Percentiles rank a stretch among this genome's conserved stretches.
Evolutionary conservation across 2,329 filamentous ascomycete species (phyloP).

Genomic region (Colletotrichum camelliae): DNA sequence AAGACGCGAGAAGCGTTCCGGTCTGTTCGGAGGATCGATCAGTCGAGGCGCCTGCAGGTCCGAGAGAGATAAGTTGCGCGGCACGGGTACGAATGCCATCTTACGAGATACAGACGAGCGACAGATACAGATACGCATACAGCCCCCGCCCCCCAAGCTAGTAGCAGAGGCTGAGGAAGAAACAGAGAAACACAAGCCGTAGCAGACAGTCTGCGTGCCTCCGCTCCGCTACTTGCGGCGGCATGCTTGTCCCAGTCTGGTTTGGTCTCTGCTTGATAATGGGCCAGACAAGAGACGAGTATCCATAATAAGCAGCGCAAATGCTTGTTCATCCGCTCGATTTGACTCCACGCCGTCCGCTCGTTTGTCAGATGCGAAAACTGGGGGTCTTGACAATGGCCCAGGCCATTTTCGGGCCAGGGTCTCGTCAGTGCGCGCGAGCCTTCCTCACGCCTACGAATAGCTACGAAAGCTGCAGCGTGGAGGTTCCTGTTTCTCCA

Average conservation of each 20-base stretch:
- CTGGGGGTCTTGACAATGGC: conserved; percentile 8
- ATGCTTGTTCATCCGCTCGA: conserved; percentile 23
- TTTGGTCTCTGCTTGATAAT: conserved; percentile 12
- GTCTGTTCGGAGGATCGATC: neutral
- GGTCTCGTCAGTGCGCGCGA: conserved; percentile 11
- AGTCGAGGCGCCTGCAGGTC: conserved; percentile 15
- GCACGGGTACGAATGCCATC: conserved; percentile 2
- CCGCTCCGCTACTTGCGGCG: neutral
- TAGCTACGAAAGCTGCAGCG: neutral
- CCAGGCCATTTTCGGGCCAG: conserved; percentile 14
- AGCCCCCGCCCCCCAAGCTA: neutral
- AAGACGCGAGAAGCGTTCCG: neutral
- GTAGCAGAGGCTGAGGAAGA: neutral
- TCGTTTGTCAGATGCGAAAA: conserved; percentile 21
- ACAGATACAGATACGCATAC: neutral
- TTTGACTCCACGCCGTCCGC: conserved; percentile 16
- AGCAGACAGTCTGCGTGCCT: neutral
- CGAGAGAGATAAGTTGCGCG: conserved; percentile 11
- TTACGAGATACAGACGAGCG: neutral
- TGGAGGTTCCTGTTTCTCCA: conserved; percentile 12
- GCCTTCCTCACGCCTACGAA: neutral
- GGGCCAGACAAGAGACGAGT: conserved; percentile 6
- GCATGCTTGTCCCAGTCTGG: conserved; percentile 5
- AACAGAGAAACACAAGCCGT: conserved; percentile 4
- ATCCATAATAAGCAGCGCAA: conserved; percentile 16